Conservation (phyloP, 495 filamentous ascomycete species). For the Chaetomidium leptoderma region DNA sequence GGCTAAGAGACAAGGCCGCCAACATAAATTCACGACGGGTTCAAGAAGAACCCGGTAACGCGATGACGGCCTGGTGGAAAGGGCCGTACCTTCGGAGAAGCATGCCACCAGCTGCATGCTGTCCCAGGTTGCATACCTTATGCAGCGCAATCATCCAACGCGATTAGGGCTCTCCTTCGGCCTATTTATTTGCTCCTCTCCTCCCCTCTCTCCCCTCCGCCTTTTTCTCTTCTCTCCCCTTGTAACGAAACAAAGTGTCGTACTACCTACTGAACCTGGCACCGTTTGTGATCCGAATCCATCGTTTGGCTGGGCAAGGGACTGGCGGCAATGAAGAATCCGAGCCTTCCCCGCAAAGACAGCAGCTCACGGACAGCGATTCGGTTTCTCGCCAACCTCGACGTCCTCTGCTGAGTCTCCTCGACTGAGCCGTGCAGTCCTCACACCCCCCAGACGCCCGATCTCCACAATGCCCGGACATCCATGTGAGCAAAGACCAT, state of each 20-base stretch:
- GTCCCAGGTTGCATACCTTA: too few species aligned
- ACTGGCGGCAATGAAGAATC: background rate
- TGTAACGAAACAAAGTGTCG: background rate
- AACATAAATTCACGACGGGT: too few species aligned
- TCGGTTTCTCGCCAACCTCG: background rate
- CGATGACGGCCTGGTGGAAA: too few species aligned
- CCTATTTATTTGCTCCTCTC: background rate
- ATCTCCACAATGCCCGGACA: too few species aligned
- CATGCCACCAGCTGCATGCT: too few species aligned
- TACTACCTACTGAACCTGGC: background rate
- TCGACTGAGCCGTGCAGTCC: background rate
- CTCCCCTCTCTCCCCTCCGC: background rate
- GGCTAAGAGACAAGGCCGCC: too few species aligned
- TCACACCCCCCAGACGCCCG: too few species aligned
- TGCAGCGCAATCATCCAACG: too few species aligned
- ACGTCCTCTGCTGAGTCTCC: background rate
- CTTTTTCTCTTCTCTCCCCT: background rate
- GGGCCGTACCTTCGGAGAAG: too few species aligned
- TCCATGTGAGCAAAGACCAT: background rate
- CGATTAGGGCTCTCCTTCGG: background rate
- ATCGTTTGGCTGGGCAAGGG: background rate
- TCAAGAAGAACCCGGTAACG: too few species aligned
- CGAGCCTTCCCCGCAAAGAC: background rate
- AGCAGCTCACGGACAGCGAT: background rate
- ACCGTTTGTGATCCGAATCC: background rate